Base-by-base conservation (phyloP, 768 basidiomycete species). In the Megacollybia marginata region DNA sequence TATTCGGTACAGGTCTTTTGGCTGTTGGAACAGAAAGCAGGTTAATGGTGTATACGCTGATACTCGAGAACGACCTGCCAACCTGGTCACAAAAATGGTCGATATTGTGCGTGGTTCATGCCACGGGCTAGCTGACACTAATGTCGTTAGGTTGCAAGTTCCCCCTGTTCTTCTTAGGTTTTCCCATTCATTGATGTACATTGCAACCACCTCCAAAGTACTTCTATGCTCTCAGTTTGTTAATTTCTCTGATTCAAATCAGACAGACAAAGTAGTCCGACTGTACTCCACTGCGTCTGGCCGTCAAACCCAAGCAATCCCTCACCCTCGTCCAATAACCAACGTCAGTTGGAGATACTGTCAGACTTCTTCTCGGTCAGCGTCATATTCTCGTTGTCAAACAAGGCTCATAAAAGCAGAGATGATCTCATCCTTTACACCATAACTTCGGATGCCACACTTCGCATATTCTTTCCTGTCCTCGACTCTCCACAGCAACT, bases 381-480 rank as follows among this genome's bases (percentile, higher is more conserved):
- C 6, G 23, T 28, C 23, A 28, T 28, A 28, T 28, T 28, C 23
- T 6, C 4, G 23, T 28, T 6, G 23, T 28, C 4, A 3, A 28
- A 28, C 23, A 28, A 28, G 23, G 23, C 23, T 28, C 23, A 13
- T 20, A 50, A 33, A 4, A 31, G 6, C 54, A 89, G 88, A 38
- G 82, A 85, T 58, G 87, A 90, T 60, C 70, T 85, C 2, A 80
- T 85, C 48, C 71, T 95, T 3, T 93, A 88, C 62, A 92, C 91
- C 33, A 76, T 89, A 52, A 91, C 93, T 12, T 78, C 81, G 20
- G 88, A 93, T 57, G 79, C 88, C 1, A 85, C 85, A 5, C 63
- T 95, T 33, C 82, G 93, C 19, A 81, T 96, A 58, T 94, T 90
- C 64, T 69, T 88, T 33, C 90, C 93, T 5, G 89, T 96, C 11